phyloP scores from a whole-genome alignment of 2,329 filamentous ascomycete species.

The Aspergillus fumigatiaffinis region DNA sequence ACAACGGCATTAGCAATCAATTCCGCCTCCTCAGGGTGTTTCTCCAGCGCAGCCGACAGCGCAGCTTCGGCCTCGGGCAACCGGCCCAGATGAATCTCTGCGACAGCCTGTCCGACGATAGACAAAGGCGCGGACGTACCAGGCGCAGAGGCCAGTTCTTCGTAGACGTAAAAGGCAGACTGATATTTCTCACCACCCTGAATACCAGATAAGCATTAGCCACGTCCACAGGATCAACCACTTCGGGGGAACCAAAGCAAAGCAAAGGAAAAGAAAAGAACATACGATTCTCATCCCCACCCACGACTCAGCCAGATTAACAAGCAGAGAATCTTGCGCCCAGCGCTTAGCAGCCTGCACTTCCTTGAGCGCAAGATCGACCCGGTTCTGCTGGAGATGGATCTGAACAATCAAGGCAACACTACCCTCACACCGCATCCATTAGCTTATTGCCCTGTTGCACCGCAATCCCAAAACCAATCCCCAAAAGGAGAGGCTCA shows the following conservation, averaged over 20 bases:
- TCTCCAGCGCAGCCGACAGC: slow-evolving; percentile 71
- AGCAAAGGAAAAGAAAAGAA: slow-evolving; percentile 15
- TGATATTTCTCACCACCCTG: slow-evolving; percentile 95
- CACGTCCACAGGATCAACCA: neutral
- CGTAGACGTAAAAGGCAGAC: slow-evolving; percentile 94
- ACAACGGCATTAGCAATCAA: slow-evolving; percentile 82
- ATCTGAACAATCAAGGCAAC: slow-evolving; percentile 90
- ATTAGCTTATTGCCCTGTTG: slow-evolving; percentile 8
- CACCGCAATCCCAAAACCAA: too few species aligned
- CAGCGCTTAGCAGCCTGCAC: slow-evolving; percentile 81
- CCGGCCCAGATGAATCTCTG: slow-evolving; percentile 85
- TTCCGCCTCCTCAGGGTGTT: slow-evolving; percentile 67
- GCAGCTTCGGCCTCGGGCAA: slow-evolving; percentile 85
- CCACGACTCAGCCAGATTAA: slow-evolving; percentile 95
- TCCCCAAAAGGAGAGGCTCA: neutral
- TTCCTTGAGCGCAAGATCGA: slow-evolving; percentile 86
- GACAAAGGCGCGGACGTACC: slow-evolving; percentile 71
- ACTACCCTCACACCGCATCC: slow-evolving; percentile 32
- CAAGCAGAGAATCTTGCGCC: slow-evolving; percentile 90
- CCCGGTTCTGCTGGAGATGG: slow-evolving; percentile 84
- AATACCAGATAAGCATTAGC: neutral
- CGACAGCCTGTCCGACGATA: slow-evolving; percentile 82
- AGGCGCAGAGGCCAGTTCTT: slow-evolving; percentile 86
- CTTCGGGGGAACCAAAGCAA: neutral
- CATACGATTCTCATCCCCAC: slow-evolving; percentile 79